These are phyloP conservation scores for Ascochyta clinopodiicola DNA, from an alignment of 2,329 filamentous ascomycete species.

Conservation along the genomic window DNA sequence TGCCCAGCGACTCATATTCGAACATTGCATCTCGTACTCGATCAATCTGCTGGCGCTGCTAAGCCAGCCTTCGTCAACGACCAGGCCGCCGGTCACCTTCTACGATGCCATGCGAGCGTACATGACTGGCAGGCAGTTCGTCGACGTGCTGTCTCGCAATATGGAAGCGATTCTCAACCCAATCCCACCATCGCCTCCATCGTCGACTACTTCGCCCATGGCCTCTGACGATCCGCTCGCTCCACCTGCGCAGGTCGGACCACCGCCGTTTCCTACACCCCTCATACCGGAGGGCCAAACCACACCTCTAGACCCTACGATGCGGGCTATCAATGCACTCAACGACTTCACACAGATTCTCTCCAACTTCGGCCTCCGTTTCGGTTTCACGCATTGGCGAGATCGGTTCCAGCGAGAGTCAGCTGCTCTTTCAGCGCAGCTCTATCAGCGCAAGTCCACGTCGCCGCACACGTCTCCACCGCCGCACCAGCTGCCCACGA, in stretches of 20 bases:
- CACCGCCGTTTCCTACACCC: slow-evolving; percentile 45
- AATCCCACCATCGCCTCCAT: slow-evolving; percentile 50
- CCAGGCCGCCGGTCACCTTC: slow-evolving; percentile 76
- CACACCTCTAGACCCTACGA: slow-evolving; percentile 41
- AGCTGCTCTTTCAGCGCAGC: slow-evolving; percentile 48
- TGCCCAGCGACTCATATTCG: slow-evolving; percentile 81
- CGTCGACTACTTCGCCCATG: slow-evolving; percentile 28
- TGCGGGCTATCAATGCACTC: slow-evolving; percentile 55
- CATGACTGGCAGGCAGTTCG: slow-evolving; percentile 67
- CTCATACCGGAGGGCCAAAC: slow-evolving; percentile 32
- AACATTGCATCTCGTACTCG: slow-evolving; percentile 83
- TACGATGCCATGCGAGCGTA: slow-evolving; percentile 86
- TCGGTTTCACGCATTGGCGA: slow-evolving; percentile 59
- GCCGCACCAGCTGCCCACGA: slow-evolving; percentile 18
- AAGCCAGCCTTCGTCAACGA: slow-evolving; percentile 58
- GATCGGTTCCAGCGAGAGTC: slow-evolving; percentile 57
- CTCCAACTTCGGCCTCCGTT: slow-evolving; percentile 54
- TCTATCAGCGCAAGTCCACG: slow-evolving; percentile 47
- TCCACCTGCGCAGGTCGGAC: slow-evolving; percentile 32
- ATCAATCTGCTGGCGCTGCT: slow-evolving; percentile 74
- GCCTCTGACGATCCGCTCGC: slow-evolving; percentile 48
- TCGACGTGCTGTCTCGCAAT: slow-evolving; percentile 63
- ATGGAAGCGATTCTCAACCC: slow-evolving; percentile 55
- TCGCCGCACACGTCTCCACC: slow-evolving; percentile 36
- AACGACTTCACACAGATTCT: slow-evolving; percentile 56